These are phyloP conservation scores for Kodamaea laetipori DNA, from an alignment of 805 yeast genomes.

Conservation along the genomic window DNA sequence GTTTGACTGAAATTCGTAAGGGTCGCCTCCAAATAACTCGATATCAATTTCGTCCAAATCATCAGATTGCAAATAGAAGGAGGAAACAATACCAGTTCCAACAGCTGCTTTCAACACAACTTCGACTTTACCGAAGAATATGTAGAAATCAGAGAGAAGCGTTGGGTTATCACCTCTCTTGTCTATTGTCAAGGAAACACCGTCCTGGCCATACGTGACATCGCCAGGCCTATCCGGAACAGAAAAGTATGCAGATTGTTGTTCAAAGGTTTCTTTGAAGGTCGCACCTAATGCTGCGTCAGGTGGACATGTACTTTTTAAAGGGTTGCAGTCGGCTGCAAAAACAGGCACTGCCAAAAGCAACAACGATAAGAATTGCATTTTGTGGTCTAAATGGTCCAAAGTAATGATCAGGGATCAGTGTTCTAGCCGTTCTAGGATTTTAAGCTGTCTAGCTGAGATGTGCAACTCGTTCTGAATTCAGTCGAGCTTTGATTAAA, in stretches of 20 bases:
- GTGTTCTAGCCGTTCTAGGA: too few species aligned
- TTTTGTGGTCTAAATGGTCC: neutral
- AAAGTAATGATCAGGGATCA: too few species aligned
- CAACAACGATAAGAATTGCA: constrained; percentile 1
- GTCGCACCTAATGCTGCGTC: constrained; percentile 33
- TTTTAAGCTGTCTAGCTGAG: too few species aligned
- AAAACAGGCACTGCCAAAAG: constrained; percentile 9
- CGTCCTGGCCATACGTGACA: constrained; percentile 14
- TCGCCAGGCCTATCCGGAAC: constrained; percentile 13
- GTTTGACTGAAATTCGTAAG: constrained; percentile 19
- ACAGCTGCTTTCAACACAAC: constrained; percentile 19
- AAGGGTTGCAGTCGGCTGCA: constrained; percentile 30
- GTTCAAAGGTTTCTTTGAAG: constrained; percentile 30
- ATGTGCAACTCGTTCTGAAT: too few species aligned
- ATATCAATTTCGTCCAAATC: constrained; percentile 22
- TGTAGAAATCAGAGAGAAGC: constrained; percentile 19
- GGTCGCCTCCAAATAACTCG: constrained; percentile 20
- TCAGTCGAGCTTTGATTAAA: too few species aligned
- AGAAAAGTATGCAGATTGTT: constrained; percentile 13
- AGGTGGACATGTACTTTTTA: constrained; percentile 28
- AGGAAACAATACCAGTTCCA: constrained; percentile 18
- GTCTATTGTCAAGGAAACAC: constrained; percentile 16
- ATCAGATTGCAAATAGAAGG: constrained; percentile 20
- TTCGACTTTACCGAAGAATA: constrained; percentile 20
- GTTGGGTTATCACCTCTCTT: constrained; percentile 20